These are phyloP conservation scores for Calocera viscosa DNA, from an alignment of 768 basidiomycete species.

Conservation along the genomic window DNA sequence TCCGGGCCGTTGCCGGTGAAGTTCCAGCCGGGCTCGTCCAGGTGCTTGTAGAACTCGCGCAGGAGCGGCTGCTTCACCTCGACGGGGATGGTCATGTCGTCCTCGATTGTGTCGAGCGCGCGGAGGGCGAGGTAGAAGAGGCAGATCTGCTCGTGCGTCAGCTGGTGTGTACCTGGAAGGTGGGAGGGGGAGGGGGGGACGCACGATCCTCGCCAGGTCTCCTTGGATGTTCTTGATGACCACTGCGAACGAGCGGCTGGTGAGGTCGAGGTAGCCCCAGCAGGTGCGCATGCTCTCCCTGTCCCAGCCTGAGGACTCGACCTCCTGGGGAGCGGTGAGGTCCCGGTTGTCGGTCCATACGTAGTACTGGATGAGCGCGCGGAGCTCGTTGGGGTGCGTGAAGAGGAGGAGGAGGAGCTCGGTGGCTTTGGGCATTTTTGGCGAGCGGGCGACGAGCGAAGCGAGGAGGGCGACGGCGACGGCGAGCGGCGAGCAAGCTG, in stretches of 20 bases:
- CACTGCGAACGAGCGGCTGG: conserved; percentile 77
- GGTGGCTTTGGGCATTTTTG: neutral
- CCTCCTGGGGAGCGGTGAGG: conserved; percentile 61
- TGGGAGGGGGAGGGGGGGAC: conserved; percentile 26
- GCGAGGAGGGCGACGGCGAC: neutral
- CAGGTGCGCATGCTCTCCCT: conserved; percentile 74
- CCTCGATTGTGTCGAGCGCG: conserved; percentile 93
- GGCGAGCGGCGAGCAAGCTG: neutral
- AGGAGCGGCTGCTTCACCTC: conserved; percentile 74
- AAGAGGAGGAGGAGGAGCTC: conserved; percentile 56
- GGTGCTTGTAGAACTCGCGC: conserved; percentile 66
- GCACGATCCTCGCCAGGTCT: conserved; percentile 79
- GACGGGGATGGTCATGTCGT: conserved; percentile 93
- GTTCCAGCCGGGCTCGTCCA: conserved; percentile 72
- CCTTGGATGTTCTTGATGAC: conserved; percentile 96
- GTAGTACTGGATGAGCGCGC: conserved; percentile 68
- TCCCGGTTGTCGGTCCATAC: conserved; percentile 77
- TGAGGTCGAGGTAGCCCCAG: conserved; percentile 79
- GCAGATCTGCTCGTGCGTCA: conserved; percentile 43
- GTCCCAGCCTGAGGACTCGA: conserved; percentile 76
- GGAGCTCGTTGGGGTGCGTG: conserved; percentile 74
- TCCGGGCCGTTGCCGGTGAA: conserved; percentile 69
- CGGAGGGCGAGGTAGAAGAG: conserved; percentile 90
- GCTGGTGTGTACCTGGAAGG: neutral
- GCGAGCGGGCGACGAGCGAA: neutral